These are phyloP conservation scores for Rhododendron williamsianum DNA, from an alignment of 148 eudicot genomes.

Conservation along the genomic window DNA sequence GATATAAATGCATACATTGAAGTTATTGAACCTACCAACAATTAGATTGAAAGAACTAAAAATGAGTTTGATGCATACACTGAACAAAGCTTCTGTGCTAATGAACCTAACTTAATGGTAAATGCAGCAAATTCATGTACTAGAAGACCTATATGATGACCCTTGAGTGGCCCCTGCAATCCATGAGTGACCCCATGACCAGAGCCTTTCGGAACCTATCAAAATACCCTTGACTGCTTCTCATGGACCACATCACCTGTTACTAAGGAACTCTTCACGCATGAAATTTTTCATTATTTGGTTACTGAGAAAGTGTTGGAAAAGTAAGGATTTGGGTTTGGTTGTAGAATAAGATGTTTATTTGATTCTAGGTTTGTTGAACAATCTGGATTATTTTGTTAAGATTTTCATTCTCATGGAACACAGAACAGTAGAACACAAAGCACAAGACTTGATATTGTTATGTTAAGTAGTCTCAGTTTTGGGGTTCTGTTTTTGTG, in stretches of 20 bases:
- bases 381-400: not conserved
- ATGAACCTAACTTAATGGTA: too few relatives aligned
- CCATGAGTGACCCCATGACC: not conserved
- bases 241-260: not conserved
- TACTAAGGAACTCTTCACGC: too few relatives aligned
- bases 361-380: not conserved
- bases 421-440: not conserved
- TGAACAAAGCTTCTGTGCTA: too few relatives aligned
- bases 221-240: too few relatives aligned
- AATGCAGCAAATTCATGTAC: too few relatives aligned
- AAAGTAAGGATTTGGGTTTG: not conserved
- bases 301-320: not conserved
- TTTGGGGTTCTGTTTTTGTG: too few relatives aligned
- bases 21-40: too few relatives aligned
- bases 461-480: not conserved
- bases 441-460: not conserved
- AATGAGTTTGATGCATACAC: too few relatives aligned
- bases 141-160: too few relatives aligned
- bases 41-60: too few relatives aligned
- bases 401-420: not conserved
- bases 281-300: not conserved
- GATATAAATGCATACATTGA: too few relatives aligned
- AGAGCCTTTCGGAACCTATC: not conserved
- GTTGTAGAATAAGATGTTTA: constrained; percentile 1
- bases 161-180: too few relatives aligned